Percentiles rank a stretch among this genome's conserved stretches.
phyloP scores from a whole-genome alignment of 2,329 filamentous ascomycete species.

The Dactylellina leptospora region DNA sequence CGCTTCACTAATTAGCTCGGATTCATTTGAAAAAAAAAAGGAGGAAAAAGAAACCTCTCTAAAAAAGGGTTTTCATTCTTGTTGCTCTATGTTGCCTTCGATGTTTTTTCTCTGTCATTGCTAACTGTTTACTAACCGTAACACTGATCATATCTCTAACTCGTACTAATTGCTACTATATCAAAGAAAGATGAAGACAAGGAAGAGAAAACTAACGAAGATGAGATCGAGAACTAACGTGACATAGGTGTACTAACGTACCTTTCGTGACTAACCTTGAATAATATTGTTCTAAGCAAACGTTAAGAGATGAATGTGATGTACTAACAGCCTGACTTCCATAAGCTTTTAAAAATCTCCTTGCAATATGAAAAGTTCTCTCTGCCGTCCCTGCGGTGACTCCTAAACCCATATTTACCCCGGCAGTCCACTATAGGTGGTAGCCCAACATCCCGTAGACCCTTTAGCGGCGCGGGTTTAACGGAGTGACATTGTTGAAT shows the following conservation, averaged over 20 bases:
- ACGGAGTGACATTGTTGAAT: too few species aligned
- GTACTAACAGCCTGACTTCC: background rate
- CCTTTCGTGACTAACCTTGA: slow-evolving; percentile 34
- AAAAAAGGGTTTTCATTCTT: too few species aligned
- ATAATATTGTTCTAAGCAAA: background rate
- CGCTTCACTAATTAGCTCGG: too few species aligned
- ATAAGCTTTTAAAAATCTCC: too few species aligned
- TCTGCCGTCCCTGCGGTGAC: too few species aligned
- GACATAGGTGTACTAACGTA: slow-evolving; percentile 49
- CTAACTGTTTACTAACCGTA: slow-evolving; percentile 53
- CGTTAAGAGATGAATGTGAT: background rate
- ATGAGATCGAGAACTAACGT: slow-evolving; percentile 47
- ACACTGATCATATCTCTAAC: too few species aligned
- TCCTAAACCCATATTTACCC: too few species aligned
- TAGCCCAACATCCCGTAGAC: too few species aligned
- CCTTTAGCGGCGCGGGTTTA: too few species aligned
- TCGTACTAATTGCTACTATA: slow-evolving; percentile 43
- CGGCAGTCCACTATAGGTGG: too few species aligned
- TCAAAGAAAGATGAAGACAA: slow-evolving; percentile 12
- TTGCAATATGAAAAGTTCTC: too few species aligned
- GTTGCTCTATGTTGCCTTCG: slow-evolving; percentile 16
- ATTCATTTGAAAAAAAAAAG: too few species aligned
- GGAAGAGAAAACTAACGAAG: slow-evolving; percentile 17
- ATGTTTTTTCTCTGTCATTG: slow-evolving; percentile 18
- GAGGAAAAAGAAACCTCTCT: slow-evolving; percentile 3